Percentiles rank a stretch among this genome's conserved stretches.
phyloP scores from a whole-genome alignment of 345 rosid species.

The Tarenaya hassleriana region DNA sequence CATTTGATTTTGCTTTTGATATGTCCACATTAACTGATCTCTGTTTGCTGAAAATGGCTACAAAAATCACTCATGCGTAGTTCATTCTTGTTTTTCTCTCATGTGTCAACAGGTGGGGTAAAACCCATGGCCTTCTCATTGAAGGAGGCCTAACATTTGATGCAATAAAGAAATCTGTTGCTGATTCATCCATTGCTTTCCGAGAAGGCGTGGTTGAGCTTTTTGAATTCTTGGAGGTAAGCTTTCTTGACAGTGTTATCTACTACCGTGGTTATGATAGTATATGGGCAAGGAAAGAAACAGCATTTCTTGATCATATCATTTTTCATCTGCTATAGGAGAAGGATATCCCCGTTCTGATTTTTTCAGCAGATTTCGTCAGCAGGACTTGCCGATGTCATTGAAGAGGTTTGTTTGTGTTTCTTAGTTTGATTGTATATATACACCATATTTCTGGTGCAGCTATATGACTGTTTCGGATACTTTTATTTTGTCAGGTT shows the following conservation, averaged over 20 bases:
- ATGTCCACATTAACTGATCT: background rate
- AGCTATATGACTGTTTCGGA: background rate
- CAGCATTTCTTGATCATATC: background rate
- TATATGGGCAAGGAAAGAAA: background rate
- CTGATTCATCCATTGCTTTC: constrained; percentile 55
- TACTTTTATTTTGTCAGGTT: constrained; percentile 42
- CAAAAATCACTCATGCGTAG: background rate
- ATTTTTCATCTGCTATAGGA: constrained; percentile 39
- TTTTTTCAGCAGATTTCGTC: constrained; percentile 92
- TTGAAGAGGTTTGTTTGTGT: constrained; percentile 65
- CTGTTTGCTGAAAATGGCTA: background rate
- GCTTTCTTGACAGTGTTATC: background rate
- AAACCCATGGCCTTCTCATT: constrained; percentile 73
- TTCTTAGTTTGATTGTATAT: background rate
- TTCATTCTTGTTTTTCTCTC: too few species aligned
- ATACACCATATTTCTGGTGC: background rate
- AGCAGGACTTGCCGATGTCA: constrained; percentile 94
- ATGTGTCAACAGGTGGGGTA: constrained; percentile 98
- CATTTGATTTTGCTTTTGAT: background rate
- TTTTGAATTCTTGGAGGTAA: constrained; percentile 77
- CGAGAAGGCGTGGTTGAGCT: constrained; percentile 75
- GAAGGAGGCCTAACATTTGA: constrained; percentile 85
- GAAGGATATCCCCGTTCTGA: constrained; percentile 62
- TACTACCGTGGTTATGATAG: too few species aligned
- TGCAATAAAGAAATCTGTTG: constrained; percentile 64